Evolutionary conservation across 345 rosid species (phyloP), one percentile per base, ranked within the genome.

Genomic region (Lenwebbia sp.): DNA sequence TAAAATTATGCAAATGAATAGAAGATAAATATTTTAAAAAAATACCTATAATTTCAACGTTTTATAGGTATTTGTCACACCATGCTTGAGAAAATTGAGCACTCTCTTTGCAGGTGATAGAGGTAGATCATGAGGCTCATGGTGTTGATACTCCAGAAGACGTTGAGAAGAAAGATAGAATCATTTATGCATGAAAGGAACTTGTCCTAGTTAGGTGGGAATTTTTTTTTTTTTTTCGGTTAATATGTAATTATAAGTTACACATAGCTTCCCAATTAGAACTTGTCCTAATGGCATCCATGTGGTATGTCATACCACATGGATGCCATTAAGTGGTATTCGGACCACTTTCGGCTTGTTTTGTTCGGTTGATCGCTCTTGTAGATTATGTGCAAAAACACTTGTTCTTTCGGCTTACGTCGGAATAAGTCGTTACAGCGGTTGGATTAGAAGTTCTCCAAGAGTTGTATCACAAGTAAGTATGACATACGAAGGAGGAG

Each of bases 91-190:
- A 47, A 47, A 47, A 47, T 47, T 47, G 49, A 47, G 49, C 49
- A 47, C 49, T 47, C 49, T 47, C 49, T 47, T 47, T 47, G 49
- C 92, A 97, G 98, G 96, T 96, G 58, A 97, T 96, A 83, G 94
- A 95, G 90, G 98, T 96, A 47, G 95, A 96, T 47, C 96, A 96
- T 41, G 98, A 95, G 82, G 98, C 97, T 81, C 99, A 94, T 70
- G 98, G 99, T 41, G 96, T 97, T 58, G 99, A 96, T 88, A 82
- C 90, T 70, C 98, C 95, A 1, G 96, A 97, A 83, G 98, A 96
- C 83, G 93, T 94, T 30, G 95, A 90, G 82, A 96, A 94, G 90
- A 93, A 96, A 94, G 90, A 93, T 96, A 10, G 99, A 95, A 92
- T 90, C 94, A 54, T 90, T 92, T 57, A 94, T 96, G 96, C 96